Evolutionary conservation across 2,329 filamentous ascomycete genomes (phyloP).

Genomic region (Diaporthe vexans): DNA sequence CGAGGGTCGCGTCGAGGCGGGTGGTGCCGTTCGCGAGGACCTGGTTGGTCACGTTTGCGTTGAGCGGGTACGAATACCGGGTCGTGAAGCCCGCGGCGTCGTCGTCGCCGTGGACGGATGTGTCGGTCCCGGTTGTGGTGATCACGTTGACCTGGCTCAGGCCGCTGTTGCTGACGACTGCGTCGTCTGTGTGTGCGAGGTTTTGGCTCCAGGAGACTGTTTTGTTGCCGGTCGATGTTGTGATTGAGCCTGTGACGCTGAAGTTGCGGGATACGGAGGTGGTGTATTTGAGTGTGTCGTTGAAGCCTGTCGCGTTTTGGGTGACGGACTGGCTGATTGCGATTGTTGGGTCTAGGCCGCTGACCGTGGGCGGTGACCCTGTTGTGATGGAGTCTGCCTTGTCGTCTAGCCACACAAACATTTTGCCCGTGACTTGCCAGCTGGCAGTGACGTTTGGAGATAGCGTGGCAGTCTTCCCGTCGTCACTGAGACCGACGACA

Average conservation of each 20-base stretch:
- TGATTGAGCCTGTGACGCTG: slow-evolving; percentile 65
- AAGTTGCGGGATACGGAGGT: slow-evolving; percentile 69
- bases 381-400: slow-evolving; percentile 64
- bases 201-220: slow-evolving; percentile 69
- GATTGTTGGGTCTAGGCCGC: slow-evolving; percentile 58
- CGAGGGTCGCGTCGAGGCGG: slow-evolving; percentile 38
- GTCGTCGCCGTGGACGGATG: slow-evolving; percentile 33
- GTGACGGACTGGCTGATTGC: slow-evolving; percentile 61
- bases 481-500: slow-evolving; percentile 75
- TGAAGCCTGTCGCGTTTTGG: slow-evolving; percentile 64
- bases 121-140: slow-evolving; percentile 49
- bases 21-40: slow-evolving; percentile 25
- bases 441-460: slow-evolving; percentile 70
- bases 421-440: slow-evolving; percentile 84
- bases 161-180: slow-evolving; percentile 56
- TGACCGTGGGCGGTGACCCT: slow-evolving; percentile 54
- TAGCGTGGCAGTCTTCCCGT: slow-evolving; percentile 61
- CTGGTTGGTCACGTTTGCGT: slow-evolving; percentile 58
- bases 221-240: slow-evolving; percentile 56
- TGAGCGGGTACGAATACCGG: slow-evolving; percentile 72
- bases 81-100: slow-evolving; percentile 48
- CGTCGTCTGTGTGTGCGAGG: slow-evolving; percentile 66
- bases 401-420: slow-evolving; percentile 80
- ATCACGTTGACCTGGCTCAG: slow-evolving; percentile 58
- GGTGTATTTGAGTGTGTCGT: slow-evolving; percentile 71